Evolutionary conservation across 306 rosid species (phyloP).

Genomic region (Pyrus pyrifolia): DNA sequence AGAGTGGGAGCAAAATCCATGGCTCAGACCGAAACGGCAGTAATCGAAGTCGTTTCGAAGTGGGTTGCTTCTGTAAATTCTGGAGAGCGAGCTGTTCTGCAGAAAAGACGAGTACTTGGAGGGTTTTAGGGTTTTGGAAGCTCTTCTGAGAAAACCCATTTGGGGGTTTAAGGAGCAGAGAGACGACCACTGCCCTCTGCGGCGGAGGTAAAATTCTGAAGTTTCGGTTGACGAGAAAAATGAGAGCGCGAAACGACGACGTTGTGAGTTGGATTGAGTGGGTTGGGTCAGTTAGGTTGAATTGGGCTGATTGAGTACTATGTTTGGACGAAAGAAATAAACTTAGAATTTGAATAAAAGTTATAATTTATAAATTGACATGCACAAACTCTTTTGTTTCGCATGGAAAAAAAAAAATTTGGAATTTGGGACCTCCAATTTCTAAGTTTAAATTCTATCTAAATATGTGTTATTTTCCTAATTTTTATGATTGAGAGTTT

Average conservation of each 20-base stretch:
- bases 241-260: background rate
- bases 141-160: constrained; percentile 70
- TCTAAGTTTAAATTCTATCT: too few relatives aligned
- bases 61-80: constrained; percentile 18
- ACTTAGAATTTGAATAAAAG: too few relatives aligned
- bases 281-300: background rate
- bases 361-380: too few relatives aligned
- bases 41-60: constrained; percentile 7
- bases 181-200: background rate
- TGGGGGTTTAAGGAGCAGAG: constrained; percentile 36
- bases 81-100: constrained; percentile 15
- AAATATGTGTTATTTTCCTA: too few relatives aligned
- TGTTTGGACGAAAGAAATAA: accelerated
- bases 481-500: too few relatives aligned
- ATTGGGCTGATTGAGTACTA: too few relatives aligned
- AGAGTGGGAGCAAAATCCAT: constrained; percentile 49
- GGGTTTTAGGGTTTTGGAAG: constrained; percentile 44
- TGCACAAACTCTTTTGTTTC: too few relatives aligned
- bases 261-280: background rate
- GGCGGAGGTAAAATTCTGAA: background rate
- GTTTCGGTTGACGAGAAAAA: background rate
- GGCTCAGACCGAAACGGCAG: constrained; percentile 29
- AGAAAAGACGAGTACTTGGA: constrained; percentile 25
- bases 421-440: too few relatives aligned
- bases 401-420: too few relatives aligned